These are phyloP conservation scores for Mycena maculata DNA, from an alignment of 768 basidiomycete genomes.

Conservation along the genomic window DNA sequence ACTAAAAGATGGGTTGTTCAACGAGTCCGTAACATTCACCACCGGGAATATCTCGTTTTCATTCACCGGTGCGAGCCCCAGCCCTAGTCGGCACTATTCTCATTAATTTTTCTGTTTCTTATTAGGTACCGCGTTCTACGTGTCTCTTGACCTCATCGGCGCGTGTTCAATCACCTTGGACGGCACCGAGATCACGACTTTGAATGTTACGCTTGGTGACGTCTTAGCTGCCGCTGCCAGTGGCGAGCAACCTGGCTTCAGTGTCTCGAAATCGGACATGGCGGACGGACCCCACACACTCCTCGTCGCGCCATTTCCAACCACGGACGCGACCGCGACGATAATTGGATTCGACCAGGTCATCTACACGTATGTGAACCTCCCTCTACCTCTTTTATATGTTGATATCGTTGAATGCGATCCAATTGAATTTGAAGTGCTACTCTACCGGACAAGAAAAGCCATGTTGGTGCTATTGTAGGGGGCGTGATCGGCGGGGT, in stretches of 20 bases:
- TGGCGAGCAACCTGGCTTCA: not conserved
- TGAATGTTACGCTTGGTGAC: not conserved
- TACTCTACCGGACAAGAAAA: not conserved
- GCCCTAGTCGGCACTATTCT: not conserved
- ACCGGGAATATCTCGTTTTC: not conserved
- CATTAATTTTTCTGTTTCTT: no score
- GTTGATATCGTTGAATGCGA: not conserved
- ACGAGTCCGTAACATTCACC: conserved; percentile 5
- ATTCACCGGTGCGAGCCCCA: conserved; percentile 11
- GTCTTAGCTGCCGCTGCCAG: no score
- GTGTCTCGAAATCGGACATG: not conserved
- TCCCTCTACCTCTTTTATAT: no score
- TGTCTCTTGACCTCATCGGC: conserved; percentile 2
- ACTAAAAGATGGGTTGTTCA: not conserved
- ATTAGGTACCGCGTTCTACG: conserved; percentile 1
- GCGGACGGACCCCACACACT: conserved; percentile 4
- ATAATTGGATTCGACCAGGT: not conserved
- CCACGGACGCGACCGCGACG: not conserved
- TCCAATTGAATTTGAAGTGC: not conserved
- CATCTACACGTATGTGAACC: no score
- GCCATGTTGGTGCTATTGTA: conserved; percentile 7
- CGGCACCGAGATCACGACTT: not conserved
- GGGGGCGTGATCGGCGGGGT: no score
- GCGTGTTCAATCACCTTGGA: not conserved
- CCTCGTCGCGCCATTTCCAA: not conserved